Base-by-base conservation (phyloP, 1,284 basidiomycete species). In the Singerocomus inundabilis region DNA sequence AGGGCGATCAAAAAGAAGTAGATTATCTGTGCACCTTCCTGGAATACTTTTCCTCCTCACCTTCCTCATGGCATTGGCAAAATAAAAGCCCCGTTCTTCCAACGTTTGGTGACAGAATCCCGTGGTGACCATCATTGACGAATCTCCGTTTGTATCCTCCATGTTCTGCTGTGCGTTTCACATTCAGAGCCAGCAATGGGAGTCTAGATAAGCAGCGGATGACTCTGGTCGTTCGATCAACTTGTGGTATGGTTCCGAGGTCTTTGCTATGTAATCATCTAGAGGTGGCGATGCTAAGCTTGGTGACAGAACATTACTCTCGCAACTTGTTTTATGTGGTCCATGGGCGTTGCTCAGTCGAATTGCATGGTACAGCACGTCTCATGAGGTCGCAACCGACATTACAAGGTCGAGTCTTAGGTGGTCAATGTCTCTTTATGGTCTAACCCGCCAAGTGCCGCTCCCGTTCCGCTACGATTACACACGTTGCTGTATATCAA, bases 1-100 rank as follows among this genome's bases (percentile, higher is more conserved):
- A 96, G 9, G 75, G 84, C 85, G 55, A 85, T 94, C 53, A 96
- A 95, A 80, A 98, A 97, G 80, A 97, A 98, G 78, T 98, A 91
- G 74, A 66, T 41, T 54, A 59, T 44, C n/a, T 38, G 11, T 28
- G 18, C 44, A 41, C 35, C 35, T 39, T 26, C 15, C 31, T 10
- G 5, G 32, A 52, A 52, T 62, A 44, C 16, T 45, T 49, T 24
- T 28, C n/a, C 30, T 21, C 29, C 36, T 38, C 42, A 29, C 16
- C 8, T 30, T 29, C 11, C 29, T 44, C 24, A 11, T 32, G 38
- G 18, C 26, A 16, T 5, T 36, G 24, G 31, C 29, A 43, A 49
- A n/a, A 35, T 30, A 30, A 31, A 25, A 35, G n/a, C 11, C 8
- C 7, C 11, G 6, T 43, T 24, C 26, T 26, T 7, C 16, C 38